Conservation (phyloP, 495 filamentous ascomycete species). For the Aspergillus incahuasiensis region DNA sequence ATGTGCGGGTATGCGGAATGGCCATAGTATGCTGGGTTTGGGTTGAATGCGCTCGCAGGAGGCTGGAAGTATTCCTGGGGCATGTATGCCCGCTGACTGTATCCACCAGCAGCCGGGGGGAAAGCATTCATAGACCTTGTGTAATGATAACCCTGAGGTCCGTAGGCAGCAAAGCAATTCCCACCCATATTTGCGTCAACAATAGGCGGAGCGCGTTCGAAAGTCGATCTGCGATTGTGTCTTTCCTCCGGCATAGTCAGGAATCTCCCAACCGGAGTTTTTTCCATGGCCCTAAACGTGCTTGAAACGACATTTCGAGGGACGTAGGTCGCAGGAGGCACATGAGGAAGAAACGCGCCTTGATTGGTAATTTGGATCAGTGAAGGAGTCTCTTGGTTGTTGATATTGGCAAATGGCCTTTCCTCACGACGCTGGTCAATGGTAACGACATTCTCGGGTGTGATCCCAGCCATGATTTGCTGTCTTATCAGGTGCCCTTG, state of each 20-base stretch:
- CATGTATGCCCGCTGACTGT: not conserved
- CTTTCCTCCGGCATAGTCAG: not conserved
- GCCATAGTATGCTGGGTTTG: not conserved
- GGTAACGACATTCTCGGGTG: conserved; percentile 19
- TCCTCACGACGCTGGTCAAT: conserved; percentile 9
- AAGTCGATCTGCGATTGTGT: not conserved
- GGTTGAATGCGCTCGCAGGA: not conserved
- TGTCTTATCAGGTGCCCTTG: conserved; percentile 30
- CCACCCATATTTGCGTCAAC: not conserved
- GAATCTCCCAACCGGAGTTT: not conserved
- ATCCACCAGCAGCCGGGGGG: not conserved
- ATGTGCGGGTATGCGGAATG: not conserved
- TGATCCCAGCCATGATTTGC: conserved; percentile 30
- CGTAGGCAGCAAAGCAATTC: not conserved
- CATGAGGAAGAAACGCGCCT: conserved; percentile 14
- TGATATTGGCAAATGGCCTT: not conserved
- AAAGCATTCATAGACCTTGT: not conserved
- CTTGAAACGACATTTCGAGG: not conserved
- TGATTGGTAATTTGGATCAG: conserved; percentile 20
- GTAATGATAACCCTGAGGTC: not conserved
- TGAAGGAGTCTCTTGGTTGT: conserved; percentile 1
- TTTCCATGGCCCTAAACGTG: not conserved
- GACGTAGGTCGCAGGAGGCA: conserved; percentile 22
- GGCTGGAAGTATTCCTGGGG: not conserved
- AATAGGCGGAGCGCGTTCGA: not conserved